Percentiles rank a stretch among this genome's conserved stretches.
Conservation (phyloP, 2,329 filamentous ascomycete species). For the Gyromitra esculenta region DNA sequence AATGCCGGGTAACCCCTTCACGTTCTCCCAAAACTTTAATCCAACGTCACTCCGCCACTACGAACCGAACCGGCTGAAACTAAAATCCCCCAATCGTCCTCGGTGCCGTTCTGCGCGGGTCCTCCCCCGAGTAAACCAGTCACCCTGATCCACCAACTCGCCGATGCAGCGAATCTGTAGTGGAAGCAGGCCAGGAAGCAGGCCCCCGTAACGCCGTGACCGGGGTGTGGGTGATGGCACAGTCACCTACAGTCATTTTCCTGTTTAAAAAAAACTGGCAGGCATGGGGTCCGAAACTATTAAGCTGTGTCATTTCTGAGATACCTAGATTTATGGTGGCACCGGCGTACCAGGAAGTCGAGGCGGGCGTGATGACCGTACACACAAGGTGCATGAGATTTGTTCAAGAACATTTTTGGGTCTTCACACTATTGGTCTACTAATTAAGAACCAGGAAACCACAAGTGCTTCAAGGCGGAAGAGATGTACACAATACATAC, state of each 20-base stretch:
- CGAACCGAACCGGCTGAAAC: not conserved
- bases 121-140: not conserved
- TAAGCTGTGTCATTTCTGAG: not conserved
- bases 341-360: not conserved
- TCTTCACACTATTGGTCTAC: not conserved
- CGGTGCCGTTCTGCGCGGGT: not conserved
- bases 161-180: not conserved
- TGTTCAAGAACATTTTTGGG: not conserved
- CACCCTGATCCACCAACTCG: not conserved
- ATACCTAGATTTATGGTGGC: not conserved
- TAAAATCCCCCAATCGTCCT: conserved; percentile 1
- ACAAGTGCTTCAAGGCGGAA: not conserved
- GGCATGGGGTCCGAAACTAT: not conserved
- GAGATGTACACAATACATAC: not conserved
- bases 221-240: not conserved
- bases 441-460: not conserved
- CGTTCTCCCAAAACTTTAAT: conserved; percentile 41
- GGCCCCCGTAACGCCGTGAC: not conserved
- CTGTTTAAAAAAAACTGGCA: not conserved
- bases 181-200: not conserved
- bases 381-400: not conserved
- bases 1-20: conserved; percentile 32
- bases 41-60: conserved; percentile 38
- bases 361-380: not conserved
- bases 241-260: not conserved